phyloP scores from a whole-genome alignment of 2,329 filamentous ascomycete genomes.

The Penicillium sp. region DNA sequence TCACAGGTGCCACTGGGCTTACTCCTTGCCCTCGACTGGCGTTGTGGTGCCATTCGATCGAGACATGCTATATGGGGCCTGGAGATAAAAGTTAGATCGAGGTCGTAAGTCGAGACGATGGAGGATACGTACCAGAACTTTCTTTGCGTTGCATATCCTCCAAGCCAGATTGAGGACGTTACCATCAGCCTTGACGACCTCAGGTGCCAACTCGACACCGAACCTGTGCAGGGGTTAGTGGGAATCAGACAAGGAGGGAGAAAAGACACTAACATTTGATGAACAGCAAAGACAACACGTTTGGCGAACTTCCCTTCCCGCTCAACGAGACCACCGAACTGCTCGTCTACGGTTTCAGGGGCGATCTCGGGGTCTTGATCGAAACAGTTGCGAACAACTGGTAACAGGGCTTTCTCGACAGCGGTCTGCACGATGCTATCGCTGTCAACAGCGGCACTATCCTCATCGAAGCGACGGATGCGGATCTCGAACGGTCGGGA shows the following conservation, averaged over 20 bases:
- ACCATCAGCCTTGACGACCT: constrained; percentile 88
- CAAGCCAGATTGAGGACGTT: constrained; percentile 87
- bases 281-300: constrained; percentile 88
- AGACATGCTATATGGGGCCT: constrained; percentile 73
- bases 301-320: constrained; percentile 84
- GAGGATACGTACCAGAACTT: constrained; percentile 70
- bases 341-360: constrained; percentile 72
- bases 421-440: constrained; percentile 64
- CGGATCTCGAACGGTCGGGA: constrained; percentile 90
- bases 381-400: constrained; percentile 85
- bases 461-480: constrained; percentile 77
- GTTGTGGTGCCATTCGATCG: constrained; percentile 62
- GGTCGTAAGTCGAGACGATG: not conserved
- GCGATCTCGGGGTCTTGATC: constrained; percentile 90
- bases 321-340: constrained; percentile 81
- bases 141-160: constrained; percentile 94
- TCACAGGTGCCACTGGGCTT: constrained; percentile 3
- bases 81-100: constrained; percentile 1
- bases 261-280: constrained; percentile 68
- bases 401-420: constrained; percentile 74
- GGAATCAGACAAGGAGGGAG: constrained; percentile 6
- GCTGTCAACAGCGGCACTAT: constrained; percentile 59
- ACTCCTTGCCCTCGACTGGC: constrained; percentile 44
- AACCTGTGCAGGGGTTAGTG: constrained; percentile 52
- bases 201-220: constrained; percentile 89